phyloP scores from a whole-genome alignment of 2,329 filamentous ascomycete genomes.

The Colletotrichum kahawae region DNA sequence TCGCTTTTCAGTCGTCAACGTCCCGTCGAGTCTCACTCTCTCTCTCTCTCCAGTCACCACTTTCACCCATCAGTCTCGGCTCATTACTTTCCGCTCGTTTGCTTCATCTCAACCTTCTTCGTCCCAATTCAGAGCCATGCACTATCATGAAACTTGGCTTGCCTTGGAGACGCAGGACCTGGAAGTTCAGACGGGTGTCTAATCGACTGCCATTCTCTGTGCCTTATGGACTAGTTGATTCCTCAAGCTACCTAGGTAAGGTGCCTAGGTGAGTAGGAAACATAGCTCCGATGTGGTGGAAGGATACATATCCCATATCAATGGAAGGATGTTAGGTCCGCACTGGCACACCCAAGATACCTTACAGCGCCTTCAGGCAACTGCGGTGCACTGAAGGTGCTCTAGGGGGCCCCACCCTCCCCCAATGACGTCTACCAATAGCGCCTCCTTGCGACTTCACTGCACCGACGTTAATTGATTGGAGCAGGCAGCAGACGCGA shows the following conservation, averaged over 20 bases:
- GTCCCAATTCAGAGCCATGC: not conserved
- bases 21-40: not conserved
- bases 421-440: conserved; percentile 11
- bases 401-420: not conserved
- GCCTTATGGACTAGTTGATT: not conserved
- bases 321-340: not conserved
- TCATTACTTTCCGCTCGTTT: not conserved
- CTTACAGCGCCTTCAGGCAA: not conserved
- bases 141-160: not conserved
- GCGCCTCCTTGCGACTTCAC: not conserved
- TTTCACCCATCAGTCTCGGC: not conserved
- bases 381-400: not conserved
- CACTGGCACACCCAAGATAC: not conserved
- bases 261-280: not conserved
- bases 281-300: too few species aligned
- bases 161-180: not conserved
- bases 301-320: not conserved
- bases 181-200: not conserved
- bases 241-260: not conserved
- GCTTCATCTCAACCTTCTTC: not conserved
- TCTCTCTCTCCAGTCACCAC: not conserved
- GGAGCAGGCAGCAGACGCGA: conserved; percentile 20
- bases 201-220: not conserved
- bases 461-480: conserved; percentile 7
- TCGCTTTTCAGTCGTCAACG: not conserved